phyloP scores from a whole-genome alignment of 495 filamentous ascomycete genomes.

The Neurospora sp. region DNA sequence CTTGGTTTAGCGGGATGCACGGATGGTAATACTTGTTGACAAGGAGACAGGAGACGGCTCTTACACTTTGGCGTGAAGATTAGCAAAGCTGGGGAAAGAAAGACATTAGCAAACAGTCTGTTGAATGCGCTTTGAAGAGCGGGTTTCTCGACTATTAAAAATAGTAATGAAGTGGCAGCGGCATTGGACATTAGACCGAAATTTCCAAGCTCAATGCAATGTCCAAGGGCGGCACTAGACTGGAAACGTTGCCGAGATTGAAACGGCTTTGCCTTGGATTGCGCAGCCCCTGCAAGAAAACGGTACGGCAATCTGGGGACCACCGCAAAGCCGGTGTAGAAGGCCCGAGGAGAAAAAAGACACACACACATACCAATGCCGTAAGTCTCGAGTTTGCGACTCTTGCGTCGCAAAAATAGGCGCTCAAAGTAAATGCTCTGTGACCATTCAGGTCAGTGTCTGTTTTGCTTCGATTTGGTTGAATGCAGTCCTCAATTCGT shows the following conservation, averaged over 20 bases:
- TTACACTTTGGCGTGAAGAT: not conserved
- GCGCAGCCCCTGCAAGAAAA: not conserved
- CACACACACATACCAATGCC: constrained; percentile 1
- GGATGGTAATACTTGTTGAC: not conserved
- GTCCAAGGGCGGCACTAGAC: constrained; percentile 24
- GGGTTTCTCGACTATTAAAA: constrained; percentile 11
- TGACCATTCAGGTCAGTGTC: not conserved
- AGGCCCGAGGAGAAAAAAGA: not conserved
- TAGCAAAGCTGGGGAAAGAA: not conserved
- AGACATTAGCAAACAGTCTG: not conserved
- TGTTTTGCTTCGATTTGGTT: not conserved
- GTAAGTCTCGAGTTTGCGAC: not conserved
- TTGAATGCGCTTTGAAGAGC: not conserved
- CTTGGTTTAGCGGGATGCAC: not conserved
- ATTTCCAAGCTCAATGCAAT: constrained; percentile 26
- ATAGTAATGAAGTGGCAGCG: constrained; percentile 8
- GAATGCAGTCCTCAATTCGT: not conserved
- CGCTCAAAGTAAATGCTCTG: not conserved
- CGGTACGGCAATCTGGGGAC: not conserved
- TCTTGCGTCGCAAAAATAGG: not conserved
- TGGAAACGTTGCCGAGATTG: constrained; percentile 35
- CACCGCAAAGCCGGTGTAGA: constrained; percentile 6
- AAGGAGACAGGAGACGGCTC: not conserved
- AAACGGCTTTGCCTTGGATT: constrained; percentile 24
- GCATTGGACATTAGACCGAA: constrained; percentile 13